These are phyloP conservation scores for Viola pubescens DNA, from an alignment of 441 rosid species.

Conservation along the genomic window DNA sequence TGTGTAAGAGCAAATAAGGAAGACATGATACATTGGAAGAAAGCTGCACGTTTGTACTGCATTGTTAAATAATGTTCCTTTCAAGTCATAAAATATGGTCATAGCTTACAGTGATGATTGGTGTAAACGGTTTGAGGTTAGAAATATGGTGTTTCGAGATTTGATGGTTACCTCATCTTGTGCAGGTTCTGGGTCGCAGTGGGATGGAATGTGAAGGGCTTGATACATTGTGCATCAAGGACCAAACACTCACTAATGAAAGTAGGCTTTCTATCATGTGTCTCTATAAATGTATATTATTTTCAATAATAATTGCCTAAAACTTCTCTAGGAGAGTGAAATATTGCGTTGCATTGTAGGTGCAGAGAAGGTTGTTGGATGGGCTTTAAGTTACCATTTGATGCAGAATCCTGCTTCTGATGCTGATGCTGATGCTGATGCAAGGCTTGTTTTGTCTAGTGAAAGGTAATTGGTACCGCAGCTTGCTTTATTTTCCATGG, in stretches of 20 bases:
- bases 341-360: conserved; percentile 34
- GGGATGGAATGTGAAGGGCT: conserved; percentile 57
- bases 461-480: conserved; percentile 55
- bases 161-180: conserved; percentile 3
- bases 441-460: conserved; percentile 50
- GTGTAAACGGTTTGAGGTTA: neutral
- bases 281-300: conserved; percentile 6
- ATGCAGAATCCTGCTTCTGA: conserved; percentile 59
- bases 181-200: conserved; percentile 50
- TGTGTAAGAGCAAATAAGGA: too few relatives aligned
- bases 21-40: too few relatives aligned
- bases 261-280: conserved; percentile 35
- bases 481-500: conserved; percentile 17
- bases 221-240: conserved; percentile 51
- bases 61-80: too few relatives aligned
- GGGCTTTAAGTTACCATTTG: conserved; percentile 79
- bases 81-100: too few relatives aligned
- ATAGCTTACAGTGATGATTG: neutral
- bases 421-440: conserved; percentile 40
- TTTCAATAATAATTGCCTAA: neutral
- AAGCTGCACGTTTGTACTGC: too few relatives aligned
- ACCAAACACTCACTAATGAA: conserved; percentile 67
- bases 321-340: neutral
- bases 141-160: conserved; percentile 11
- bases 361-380: conserved; percentile 81